phyloP scores from a whole-genome alignment of 83 land plant genomes.

The Isoetes engelmannii region DNA sequence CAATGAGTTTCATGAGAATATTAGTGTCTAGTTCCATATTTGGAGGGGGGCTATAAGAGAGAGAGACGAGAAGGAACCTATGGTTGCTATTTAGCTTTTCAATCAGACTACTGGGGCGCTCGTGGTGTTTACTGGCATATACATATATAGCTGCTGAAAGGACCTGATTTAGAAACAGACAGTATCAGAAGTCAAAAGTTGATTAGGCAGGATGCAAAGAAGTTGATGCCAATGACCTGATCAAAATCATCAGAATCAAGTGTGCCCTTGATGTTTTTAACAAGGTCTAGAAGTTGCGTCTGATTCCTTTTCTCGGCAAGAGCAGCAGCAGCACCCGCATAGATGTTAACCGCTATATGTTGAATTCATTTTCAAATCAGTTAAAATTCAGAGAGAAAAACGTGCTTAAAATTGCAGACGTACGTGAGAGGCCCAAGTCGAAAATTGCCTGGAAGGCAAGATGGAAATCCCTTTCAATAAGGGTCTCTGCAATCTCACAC shows the following conservation, averaged over 20 bases:
- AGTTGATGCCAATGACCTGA: constrained; percentile 46
- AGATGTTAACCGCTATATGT: constrained; percentile 86
- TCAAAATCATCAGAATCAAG: constrained; percentile 91
- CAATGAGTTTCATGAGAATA: neutral
- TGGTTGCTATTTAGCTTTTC: constrained; percentile 92
- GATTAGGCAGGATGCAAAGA: neutral
- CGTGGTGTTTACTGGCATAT: constrained; percentile 88
- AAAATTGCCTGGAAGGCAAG: constrained; percentile 78
- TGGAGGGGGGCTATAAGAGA: neutral
- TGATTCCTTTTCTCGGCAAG: constrained; percentile 84
- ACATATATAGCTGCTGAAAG: constrained; percentile 95
- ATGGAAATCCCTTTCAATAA: constrained; percentile 89
- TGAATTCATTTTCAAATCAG: neutral
- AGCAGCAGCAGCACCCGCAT: constrained; percentile 93
- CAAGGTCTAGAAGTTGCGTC: constrained; percentile 70
- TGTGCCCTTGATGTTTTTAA: constrained; percentile 83
- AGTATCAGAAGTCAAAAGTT: neutral
- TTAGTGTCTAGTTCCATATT: neutral
- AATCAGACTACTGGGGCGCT: constrained; percentile 89
- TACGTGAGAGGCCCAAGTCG: constrained; percentile 90
- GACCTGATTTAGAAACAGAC: constrained; percentile 41
- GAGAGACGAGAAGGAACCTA: constrained; percentile 47
- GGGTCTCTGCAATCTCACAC: constrained; percentile 78
- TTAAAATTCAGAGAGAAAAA: constrained; percentile 2
- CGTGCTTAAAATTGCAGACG: neutral